Conservation (phyloP, 164 flowering plant genomes). For the Protea cynaroides region DNA sequence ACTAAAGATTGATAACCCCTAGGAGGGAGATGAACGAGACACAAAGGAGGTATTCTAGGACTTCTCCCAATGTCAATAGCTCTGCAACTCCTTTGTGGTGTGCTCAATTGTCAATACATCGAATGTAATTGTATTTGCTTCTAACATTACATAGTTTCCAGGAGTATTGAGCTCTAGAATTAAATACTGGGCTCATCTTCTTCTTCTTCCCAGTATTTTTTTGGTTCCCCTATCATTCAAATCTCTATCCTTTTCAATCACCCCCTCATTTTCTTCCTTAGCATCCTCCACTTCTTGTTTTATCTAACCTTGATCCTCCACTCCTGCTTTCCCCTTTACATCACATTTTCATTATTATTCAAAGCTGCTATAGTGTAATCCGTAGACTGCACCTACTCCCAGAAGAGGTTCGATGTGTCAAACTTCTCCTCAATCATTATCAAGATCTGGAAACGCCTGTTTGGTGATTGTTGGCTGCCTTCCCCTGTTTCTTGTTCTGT, state of each 20-base stretch:
- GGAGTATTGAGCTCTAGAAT: conserved; percentile 49
- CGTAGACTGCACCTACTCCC: conserved; percentile 76
- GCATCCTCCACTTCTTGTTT: conserved; percentile 29
- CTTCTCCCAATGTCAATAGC: conserved; percentile 82
- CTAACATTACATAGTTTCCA: conserved; percentile 81
- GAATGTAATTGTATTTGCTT: conserved; percentile 83
- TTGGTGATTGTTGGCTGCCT: conserved; percentile 55
- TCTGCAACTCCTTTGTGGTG: conserved; percentile 38
- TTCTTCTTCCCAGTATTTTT: conserved; percentile 29
- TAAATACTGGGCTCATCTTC: conserved; percentile 74
- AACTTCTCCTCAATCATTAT: conserved; percentile 39
- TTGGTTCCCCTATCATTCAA: conserved; percentile 20
- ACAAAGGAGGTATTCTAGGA: conserved; percentile 61
- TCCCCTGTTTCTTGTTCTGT: conserved; percentile 50
- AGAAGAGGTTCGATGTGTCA: conserved; percentile 34
- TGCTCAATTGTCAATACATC: conserved; percentile 77
- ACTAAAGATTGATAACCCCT: conserved; percentile 60
- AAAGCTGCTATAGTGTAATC: conserved; percentile 79
- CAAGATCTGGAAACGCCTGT: conserved; percentile 75
- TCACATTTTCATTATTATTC: conserved; percentile 59
- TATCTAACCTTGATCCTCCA: conserved; percentile 31
- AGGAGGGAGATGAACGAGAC: conserved; percentile 85
- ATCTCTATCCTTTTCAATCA: conserved; percentile 39
- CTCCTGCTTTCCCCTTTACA: conserved; percentile 70
- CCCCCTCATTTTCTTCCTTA: conserved; percentile 21